A percentile compares a stretch with the other conserved stretches of the same genome.
These are phyloP conservation scores for Sisymbrium irio DNA, from an alignment of 345 rosid genomes.

Conservation along the genomic window DNA sequence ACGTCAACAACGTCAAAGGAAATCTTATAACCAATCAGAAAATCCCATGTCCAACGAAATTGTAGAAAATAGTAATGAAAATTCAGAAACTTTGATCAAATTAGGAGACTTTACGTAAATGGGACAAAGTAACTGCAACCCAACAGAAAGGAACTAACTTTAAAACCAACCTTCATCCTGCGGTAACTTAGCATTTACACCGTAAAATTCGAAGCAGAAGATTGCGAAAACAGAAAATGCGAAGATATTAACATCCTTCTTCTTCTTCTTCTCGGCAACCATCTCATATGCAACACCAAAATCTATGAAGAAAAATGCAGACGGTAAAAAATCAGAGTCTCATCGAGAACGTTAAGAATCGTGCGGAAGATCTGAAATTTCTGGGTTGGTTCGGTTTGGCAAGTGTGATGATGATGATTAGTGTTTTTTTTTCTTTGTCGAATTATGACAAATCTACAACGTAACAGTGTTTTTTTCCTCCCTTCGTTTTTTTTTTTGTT, in stretches of 20 bases:
- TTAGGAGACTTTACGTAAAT: no score
- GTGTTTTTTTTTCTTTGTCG: not conserved
- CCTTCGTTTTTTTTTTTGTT: not conserved
- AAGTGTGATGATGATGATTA: constrained; percentile 17
- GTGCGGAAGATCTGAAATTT: not conserved
- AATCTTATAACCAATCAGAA: not conserved
- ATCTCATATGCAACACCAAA: constrained; percentile 16
- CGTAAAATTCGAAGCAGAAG: constrained; percentile 42
- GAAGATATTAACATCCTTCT: constrained; percentile 18
- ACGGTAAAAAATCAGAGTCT: constrained; percentile 8
- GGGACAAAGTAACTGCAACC: not conserved
- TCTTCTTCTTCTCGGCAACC: constrained; percentile 33
- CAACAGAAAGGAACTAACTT: not conserved
- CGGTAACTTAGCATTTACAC: constrained; percentile 45
- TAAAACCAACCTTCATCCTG: constrained; percentile 52
- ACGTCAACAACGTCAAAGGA: not conserved
- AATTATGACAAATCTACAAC: constrained; percentile 3
- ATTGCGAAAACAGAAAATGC: constrained; percentile 39
- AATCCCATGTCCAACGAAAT: not conserved
- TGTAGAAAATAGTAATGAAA: not conserved
- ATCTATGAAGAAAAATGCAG: not conserved
- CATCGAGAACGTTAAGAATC: not conserved
- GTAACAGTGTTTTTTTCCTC: constrained; percentile 15
- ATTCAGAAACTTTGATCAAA: not conserved
- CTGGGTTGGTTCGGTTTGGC: constrained; percentile 12